Evolutionary conservation across 2,329 filamentous ascomycete species (phyloP).

Genomic region (Cordyceps farinosa): DNA sequence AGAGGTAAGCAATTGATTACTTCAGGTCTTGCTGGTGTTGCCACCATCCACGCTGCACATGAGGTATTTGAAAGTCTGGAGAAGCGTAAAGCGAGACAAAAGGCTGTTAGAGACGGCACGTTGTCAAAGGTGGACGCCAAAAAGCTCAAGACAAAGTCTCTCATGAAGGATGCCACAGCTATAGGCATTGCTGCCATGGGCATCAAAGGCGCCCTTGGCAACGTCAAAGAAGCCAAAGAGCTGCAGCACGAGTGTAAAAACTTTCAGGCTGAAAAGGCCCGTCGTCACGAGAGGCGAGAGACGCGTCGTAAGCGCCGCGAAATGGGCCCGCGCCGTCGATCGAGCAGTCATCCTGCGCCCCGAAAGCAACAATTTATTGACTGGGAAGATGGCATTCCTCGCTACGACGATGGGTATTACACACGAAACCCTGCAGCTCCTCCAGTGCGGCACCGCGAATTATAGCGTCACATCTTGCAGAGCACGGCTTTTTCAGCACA

Average conservation of each 20-base stretch:
- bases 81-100: constrained; percentile 50
- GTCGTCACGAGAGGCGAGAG: constrained; percentile 47
- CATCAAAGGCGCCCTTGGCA: constrained; percentile 53
- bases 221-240: constrained; percentile 54
- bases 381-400: constrained; percentile 41
- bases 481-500: not conserved
- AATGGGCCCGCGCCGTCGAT: constrained; percentile 37
- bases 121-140: constrained; percentile 49
- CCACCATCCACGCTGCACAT: constrained; percentile 58
- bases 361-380: constrained; percentile 35
- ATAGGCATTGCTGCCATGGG: constrained; percentile 56
- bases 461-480: not conserved
- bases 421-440: constrained; percentile 8
- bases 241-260: constrained; percentile 45
- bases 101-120: constrained; percentile 52
- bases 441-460: not conserved
- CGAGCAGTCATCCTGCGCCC: constrained; percentile 44
- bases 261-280: constrained; percentile 47
- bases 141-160: constrained; percentile 54
- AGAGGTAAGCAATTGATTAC: constrained; percentile 60
- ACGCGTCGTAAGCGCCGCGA: constrained; percentile 23
- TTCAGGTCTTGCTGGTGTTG: constrained; percentile 53
- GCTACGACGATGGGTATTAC: constrained; percentile 46
- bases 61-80: constrained; percentile 58
- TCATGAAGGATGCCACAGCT: constrained; percentile 57